Evolutionary conservation across 2,329 filamentous ascomycete species (phyloP).

Genomic region (Colletotrichum falcatum): DNA sequence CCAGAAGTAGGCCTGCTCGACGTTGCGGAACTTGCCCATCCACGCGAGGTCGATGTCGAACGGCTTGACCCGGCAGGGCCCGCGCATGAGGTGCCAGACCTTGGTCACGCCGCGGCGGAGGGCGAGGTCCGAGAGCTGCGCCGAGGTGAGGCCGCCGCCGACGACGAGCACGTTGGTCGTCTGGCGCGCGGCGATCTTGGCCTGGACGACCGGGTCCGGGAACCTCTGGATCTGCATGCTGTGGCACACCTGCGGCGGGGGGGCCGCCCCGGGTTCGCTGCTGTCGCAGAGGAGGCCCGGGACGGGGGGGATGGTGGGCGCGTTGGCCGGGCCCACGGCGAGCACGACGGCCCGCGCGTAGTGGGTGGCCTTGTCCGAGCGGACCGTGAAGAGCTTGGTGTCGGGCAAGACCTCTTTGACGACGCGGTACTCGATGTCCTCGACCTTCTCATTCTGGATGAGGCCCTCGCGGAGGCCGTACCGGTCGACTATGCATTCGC

Average conservation of each 20-base stretch:
- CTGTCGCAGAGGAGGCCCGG: conserved; percentile 52
- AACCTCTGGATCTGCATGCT: conserved; percentile 72
- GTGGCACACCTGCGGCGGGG: conserved; percentile 66
- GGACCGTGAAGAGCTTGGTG: conserved; percentile 73
- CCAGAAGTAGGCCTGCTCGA: conserved; percentile 82
- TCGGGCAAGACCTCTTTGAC: conserved; percentile 58
- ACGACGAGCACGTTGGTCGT: conserved; percentile 77
- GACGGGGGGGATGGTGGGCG: conserved; percentile 61
- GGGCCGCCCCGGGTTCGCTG: conserved; percentile 12
- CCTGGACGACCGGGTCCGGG: conserved; percentile 63
- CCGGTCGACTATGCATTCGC: conserved; percentile 65
- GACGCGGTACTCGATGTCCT: conserved; percentile 70
- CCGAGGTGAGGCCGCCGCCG: conserved; percentile 81
- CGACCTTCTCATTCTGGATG: conserved; percentile 70
- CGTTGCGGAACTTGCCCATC: conserved; percentile 87
- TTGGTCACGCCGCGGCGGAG: conserved; percentile 73
- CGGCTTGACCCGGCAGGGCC: conserved; percentile 72
- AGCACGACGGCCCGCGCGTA: conserved; percentile 75
- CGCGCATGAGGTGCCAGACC: conserved; percentile 78
- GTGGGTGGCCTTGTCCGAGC: conserved; percentile 64
- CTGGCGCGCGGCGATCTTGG: conserved; percentile 62
- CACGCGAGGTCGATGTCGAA: conserved; percentile 83
- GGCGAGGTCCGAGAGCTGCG: conserved; percentile 77
- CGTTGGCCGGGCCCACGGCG: conserved; percentile 76
- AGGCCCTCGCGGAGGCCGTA: conserved; percentile 68